A percentile compares a stretch with the other conserved stretches of the same genome.
Conservation (phyloP, 805 yeast species). For the Metschnikowia kunwiensis region DNA sequence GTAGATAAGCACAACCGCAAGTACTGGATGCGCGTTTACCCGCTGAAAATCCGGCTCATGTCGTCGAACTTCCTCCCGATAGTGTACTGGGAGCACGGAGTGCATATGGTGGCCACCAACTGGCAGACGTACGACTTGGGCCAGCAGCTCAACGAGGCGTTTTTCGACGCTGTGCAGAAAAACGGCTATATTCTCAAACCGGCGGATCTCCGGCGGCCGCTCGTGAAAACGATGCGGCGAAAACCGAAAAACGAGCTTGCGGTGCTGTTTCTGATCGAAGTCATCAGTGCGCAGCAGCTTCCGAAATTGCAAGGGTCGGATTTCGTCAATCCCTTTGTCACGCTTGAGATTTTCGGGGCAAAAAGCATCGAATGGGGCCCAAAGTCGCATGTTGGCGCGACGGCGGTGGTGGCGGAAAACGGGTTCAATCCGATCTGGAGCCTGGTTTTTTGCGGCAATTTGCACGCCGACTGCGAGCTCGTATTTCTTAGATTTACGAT, state of each 20-base stretch:
- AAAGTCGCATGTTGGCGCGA: constrained; percentile 7
- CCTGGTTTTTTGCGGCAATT: constrained; percentile 44
- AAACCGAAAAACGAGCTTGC: neutral
- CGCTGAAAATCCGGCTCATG: constrained; percentile 70
- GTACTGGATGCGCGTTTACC: constrained; percentile 81
- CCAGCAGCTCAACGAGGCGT: constrained; percentile 80
- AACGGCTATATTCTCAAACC: constrained; percentile 86
- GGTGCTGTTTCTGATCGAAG: constrained; percentile 25
- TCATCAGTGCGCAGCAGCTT: constrained; percentile 83
- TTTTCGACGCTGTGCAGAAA: constrained; percentile 59
- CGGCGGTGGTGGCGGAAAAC: constrained; percentile 49
- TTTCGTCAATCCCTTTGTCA: constrained; percentile 56
- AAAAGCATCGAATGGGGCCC: constrained; percentile 23
- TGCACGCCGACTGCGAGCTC: constrained; percentile 38
- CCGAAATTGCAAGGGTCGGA: constrained; percentile 58
- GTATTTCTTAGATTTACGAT: constrained; percentile 56
- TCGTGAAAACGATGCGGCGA: constrained; percentile 23
- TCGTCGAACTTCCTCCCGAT: constrained; percentile 84
- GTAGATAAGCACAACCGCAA: constrained; percentile 73
- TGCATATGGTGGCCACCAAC: constrained; percentile 93
- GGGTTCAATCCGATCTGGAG: constrained; percentile 92
- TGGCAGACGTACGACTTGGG: constrained; percentile 94
- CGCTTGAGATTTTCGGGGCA: constrained; percentile 57
- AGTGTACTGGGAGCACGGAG: constrained; percentile 78
- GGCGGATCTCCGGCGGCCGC: constrained; percentile 34